phyloP scores from a whole-genome alignment of 1,284 basidiomycete genomes.

The Ustilago lituana region DNA sequence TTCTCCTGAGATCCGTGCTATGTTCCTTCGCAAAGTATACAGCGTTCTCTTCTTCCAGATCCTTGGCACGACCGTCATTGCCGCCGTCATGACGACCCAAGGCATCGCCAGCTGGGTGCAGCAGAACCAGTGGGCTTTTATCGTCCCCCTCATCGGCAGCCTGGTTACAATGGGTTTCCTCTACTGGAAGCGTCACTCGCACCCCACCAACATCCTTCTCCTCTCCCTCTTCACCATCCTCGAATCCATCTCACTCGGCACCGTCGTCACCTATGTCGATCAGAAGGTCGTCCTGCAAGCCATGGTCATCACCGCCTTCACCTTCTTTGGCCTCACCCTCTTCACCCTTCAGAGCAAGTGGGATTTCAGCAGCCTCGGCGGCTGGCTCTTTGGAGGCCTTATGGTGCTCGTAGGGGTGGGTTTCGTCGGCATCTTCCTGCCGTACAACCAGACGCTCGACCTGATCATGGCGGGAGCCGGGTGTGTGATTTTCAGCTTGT shows the following conservation, averaged over 20 bases:
- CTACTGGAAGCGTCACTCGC: slow-evolving; percentile 86
- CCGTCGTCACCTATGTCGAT: slow-evolving; percentile 80
- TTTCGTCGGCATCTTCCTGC: slow-evolving; percentile 80
- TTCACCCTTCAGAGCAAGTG: slow-evolving; percentile 79
- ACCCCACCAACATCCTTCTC: slow-evolving; percentile 82
- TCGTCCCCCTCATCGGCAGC: slow-evolving; percentile 77
- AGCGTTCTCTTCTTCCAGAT: slow-evolving; percentile 61
- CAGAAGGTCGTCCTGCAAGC: slow-evolving; percentile 84
- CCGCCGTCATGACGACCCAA: slow-evolving; percentile 49
- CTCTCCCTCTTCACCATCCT: slow-evolving; percentile 71
- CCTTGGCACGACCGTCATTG: slow-evolving; percentile 58
- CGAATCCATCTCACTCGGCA: slow-evolving; percentile 72
- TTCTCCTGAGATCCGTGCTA: slow-evolving; percentile 59
- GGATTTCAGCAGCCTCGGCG: slow-evolving; percentile 84
- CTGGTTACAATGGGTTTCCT: slow-evolving; percentile 79
- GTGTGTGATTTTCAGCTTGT: slow-evolving; percentile 77
- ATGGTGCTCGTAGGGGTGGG: slow-evolving; percentile 61
- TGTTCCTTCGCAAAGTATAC: slow-evolving; percentile 64
- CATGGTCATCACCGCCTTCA: slow-evolving; percentile 83
- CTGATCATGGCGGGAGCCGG: slow-evolving; percentile 81
- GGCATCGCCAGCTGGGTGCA: slow-evolving; percentile 53
- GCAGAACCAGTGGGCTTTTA: slow-evolving; percentile 57
- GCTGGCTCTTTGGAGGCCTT: slow-evolving; percentile 79
- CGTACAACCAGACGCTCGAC: slow-evolving; percentile 80
- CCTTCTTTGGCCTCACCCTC: slow-evolving; percentile 81